A percentile compares a stretch with the other conserved stretches of the same genome.
Evolutionary conservation across 2,329 filamentous ascomycete genomes (phyloP).

Genomic region (Exophiala viscosa): DNA sequence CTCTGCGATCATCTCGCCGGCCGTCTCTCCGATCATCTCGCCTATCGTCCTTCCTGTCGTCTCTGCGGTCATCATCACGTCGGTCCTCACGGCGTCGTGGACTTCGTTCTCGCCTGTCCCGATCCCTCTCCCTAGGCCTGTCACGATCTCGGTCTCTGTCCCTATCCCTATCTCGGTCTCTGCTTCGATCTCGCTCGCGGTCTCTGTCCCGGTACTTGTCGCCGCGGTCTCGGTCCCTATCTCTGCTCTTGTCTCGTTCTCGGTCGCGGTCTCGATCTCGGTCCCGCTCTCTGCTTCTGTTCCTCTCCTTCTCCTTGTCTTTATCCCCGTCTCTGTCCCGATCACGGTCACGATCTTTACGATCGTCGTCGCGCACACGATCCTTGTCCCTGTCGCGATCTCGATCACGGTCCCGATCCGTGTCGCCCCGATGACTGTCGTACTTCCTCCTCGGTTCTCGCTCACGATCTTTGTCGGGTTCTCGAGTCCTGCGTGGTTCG

Average conservation of each 20-base stretch:
- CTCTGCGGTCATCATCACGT: constrained; percentile 16
- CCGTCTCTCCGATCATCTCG: constrained; percentile 19
- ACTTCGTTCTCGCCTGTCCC: constrained; percentile 17
- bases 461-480: constrained; percentile 18
- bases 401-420: constrained; percentile 22
- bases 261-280: constrained; percentile 20
- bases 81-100: constrained; percentile 19
- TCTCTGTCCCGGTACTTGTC: constrained; percentile 27
- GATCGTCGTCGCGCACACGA: constrained; percentile 7
- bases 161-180: constrained; percentile 10
- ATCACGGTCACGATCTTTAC: constrained; percentile 16
- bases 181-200: constrained; percentile 18
- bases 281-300: constrained; percentile 25
- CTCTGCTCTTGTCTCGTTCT: constrained; percentile 26
- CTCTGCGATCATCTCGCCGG: constrained; percentile 13
- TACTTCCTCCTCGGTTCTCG: constrained; percentile 24
- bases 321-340: constrained; percentile 9
- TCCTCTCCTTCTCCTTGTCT: constrained; percentile 20
- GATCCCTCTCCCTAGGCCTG: constrained; percentile 2
- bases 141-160: constrained; percentile 20
- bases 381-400: constrained; percentile 16
- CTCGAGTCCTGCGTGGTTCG: constrained; percentile 25
- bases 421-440: constrained; percentile 29
- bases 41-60: neutral
- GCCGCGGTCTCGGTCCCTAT: constrained; percentile 25